Evolutionary conservation across 2,329 filamentous ascomycete genomes (phyloP).

Genomic region (Diaporthe citri): DNA sequence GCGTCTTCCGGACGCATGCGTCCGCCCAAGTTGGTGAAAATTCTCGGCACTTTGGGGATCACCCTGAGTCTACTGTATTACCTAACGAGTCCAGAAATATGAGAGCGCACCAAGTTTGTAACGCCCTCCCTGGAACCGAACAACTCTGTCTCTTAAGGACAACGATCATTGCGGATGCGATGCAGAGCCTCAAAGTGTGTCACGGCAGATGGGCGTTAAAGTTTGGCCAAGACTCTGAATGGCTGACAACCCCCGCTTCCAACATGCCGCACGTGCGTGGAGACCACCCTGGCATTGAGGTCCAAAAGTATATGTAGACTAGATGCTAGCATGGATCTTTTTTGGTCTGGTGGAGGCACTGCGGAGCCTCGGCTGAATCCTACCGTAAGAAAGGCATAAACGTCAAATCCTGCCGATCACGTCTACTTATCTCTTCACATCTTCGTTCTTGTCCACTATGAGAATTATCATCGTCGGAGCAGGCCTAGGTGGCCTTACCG

Average conservation of each 20-base stretch:
- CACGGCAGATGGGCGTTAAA: background rate
- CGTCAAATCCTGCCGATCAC: too few relatives aligned
- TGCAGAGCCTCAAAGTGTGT: background rate
- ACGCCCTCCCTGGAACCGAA: too few relatives aligned
- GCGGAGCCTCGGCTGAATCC: background rate
- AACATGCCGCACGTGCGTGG: background rate
- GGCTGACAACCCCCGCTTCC: background rate
- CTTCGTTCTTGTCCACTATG: conserved; percentile 31
- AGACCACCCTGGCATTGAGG: background rate
- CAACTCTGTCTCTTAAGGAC: background rate
- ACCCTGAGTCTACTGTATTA: background rate
- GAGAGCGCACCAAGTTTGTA: too few relatives aligned
- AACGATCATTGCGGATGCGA: background rate
- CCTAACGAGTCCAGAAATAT: background rate
- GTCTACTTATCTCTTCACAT: background rate
- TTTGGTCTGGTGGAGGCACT: background rate
- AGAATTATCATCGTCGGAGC: conserved; percentile 43
- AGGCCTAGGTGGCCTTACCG: conserved; percentile 43
- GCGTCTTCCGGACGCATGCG: background rate
- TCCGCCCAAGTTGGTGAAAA: background rate
- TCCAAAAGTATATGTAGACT: background rate
- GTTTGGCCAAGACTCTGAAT: background rate
- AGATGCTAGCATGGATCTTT: background rate
- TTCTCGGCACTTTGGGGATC: background rate
- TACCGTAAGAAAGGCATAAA: background rate